These are phyloP conservation scores for Russula dissimulans DNA, from an alignment of 768 basidiomycete genomes.

Conservation along the genomic window DNA sequence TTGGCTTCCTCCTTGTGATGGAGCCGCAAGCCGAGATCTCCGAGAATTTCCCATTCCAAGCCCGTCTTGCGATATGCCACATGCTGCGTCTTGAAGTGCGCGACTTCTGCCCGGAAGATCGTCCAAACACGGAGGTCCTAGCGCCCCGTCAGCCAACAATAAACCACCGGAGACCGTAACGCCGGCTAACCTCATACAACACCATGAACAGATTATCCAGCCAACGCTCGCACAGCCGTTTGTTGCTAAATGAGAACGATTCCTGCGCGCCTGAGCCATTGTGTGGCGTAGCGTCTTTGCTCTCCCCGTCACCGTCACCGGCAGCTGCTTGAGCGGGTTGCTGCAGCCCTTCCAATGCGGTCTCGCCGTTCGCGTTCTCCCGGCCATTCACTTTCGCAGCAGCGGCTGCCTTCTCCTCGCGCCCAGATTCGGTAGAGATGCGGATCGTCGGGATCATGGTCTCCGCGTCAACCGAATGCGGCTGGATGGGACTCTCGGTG, in stretches of 20 bases:
- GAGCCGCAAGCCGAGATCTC: conserved; percentile 85
- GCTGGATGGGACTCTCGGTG: conserved; percentile 16
- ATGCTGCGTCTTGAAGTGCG: conserved; percentile 98
- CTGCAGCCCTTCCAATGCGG: conserved; percentile 28
- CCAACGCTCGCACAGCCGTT: conserved; percentile 95
- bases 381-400: conserved; percentile 32
- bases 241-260: conserved; percentile 88
- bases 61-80: conserved; percentile 97
- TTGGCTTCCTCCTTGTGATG: conserved; percentile 99
- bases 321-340: conserved; percentile 38
- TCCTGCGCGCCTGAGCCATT: conserved; percentile 33
- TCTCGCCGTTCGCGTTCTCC: conserved; percentile 28
- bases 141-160: not conserved
- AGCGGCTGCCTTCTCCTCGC: conserved; percentile 34
- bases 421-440: conserved; percentile 45
- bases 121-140: conserved; percentile 97
- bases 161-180: not conserved
- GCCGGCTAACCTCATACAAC: conserved; percentile 73
- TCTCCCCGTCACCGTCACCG: conserved; percentile 23
- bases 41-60: conserved; percentile 96
- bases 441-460: conserved; percentile 47
- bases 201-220: conserved; percentile 98
- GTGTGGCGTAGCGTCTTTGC: conserved; percentile 20
- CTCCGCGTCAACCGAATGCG: conserved; percentile 22
- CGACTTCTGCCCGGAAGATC: conserved; percentile 96